Percentiles rank a stretch among this genome's conserved stretches.
Evolutionary conservation across 352 stramenopile genomes (phyloP).

Genomic region (Pilasporangium apinafurcum): DNA sequence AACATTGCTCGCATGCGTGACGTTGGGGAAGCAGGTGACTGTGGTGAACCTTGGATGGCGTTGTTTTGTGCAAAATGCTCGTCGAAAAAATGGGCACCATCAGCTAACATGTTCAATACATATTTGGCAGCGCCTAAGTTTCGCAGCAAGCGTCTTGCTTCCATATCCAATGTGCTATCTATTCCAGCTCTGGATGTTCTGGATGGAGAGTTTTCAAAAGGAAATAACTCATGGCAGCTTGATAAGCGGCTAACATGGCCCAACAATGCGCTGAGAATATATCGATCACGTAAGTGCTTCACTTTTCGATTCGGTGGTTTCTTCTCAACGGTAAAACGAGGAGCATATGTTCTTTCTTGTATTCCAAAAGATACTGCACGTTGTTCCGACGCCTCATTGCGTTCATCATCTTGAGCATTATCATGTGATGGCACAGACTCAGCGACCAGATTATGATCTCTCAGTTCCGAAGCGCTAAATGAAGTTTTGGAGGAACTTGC

Average conservation of each 20-base stretch:
- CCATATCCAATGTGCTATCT: constrained; percentile 14
- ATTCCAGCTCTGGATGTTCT: background rate
- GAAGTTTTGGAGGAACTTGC: background rate
- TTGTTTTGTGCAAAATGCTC: constrained; percentile 26
- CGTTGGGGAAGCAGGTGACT: constrained; percentile 9
- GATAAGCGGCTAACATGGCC: constrained; percentile 46
- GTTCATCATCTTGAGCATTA: background rate
- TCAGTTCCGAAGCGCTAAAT: too few relatives aligned
- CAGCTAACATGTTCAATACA: constrained; percentile 56
- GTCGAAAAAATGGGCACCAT: constrained; percentile 69
- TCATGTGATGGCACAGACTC: too few relatives aligned
- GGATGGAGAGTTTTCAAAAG: constrained; percentile 1
- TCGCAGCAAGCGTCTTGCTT: constrained; percentile 47
- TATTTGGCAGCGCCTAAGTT: constrained; percentile 55
- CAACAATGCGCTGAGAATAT: constrained; percentile 25
- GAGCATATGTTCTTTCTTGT: constrained; percentile 7
- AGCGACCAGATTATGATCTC: too few relatives aligned
- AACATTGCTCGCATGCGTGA: constrained; percentile 24
- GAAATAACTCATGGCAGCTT: constrained; percentile 26
- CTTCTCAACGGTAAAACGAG: constrained; percentile 27
- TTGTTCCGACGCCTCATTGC: background rate
- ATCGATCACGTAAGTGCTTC: constrained; percentile 17
- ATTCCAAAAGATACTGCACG: background rate
- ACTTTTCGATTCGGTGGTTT: constrained; percentile 43
- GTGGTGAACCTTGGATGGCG: background rate